phyloP scores from a whole-genome alignment of 352 stramenopile genomes.

The Globisporangium parvum region DNA sequence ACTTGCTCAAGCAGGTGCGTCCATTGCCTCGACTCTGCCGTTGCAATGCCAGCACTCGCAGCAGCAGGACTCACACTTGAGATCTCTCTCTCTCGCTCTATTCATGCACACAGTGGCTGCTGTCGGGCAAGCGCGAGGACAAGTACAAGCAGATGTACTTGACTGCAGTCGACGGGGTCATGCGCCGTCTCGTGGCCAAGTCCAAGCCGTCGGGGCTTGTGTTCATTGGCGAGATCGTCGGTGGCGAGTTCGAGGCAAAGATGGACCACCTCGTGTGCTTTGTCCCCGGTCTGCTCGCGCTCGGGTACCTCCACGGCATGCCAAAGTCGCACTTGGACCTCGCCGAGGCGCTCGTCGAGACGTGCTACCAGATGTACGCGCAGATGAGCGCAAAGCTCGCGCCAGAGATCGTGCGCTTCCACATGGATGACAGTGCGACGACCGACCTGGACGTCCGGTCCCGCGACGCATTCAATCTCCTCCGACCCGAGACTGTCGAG shows the following conservation, averaged over 20 bases:
- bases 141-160: conserved; percentile 68
- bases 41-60: neutral
- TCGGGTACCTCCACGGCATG: conserved; percentile 75
- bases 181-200: conserved; percentile 40
- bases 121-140: conserved; percentile 65
- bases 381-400: conserved; percentile 75
- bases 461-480: conserved; percentile 73
- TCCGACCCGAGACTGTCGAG: conserved; percentile 90
- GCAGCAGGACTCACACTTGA: too few species aligned
- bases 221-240: conserved; percentile 66
- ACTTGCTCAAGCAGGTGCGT: conserved; percentile 71
- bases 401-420: conserved; percentile 84
- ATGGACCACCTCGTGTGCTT: conserved; percentile 92
- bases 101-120: conserved; percentile 36
- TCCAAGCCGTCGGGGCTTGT: conserved; percentile 53
- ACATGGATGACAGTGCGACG: conserved; percentile 37
- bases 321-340: conserved; percentile 55
- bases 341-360: conserved; percentile 72
- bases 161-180: conserved; percentile 57
- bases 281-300: conserved; percentile 79
- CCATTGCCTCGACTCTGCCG: neutral
- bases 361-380: conserved; percentile 87
- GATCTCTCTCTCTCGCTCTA: neutral
- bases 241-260: conserved; percentile 45
- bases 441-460: conserved; percentile 48